Base-by-base conservation (phyloP, 23 red algal genomes). In the Agarophyton chilense region DNA sequence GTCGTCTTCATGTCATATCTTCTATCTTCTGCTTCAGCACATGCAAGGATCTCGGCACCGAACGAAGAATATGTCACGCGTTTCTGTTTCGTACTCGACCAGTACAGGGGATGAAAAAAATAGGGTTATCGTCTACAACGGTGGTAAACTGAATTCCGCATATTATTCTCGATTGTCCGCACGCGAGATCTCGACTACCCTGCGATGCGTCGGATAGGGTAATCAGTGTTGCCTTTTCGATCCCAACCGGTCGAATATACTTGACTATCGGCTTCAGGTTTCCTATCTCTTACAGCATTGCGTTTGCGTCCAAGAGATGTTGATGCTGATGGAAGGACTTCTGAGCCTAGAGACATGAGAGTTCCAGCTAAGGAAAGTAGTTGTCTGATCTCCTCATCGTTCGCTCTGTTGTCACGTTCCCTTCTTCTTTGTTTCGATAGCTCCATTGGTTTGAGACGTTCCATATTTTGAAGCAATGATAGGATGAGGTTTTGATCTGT, bases 131-230 rank as follows among this genome's bases (percentile, higher is more conserved):
- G n/a, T n/a, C n/a, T n/a, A n/a, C n/a, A n/a, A n/a, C n/a, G n/a
- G n/a, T n/a, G n/a, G n/a, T n/a, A n/a, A 47, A 47, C 44, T 47
- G 44, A 6, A 47, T 47, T 13, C 10, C 36, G 63, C 9, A 61
- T 24, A 13, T 81, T 26, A 39, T 53, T 81, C 1, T 21, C 56
- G 9, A 81, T 63, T 83, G 54, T 14, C 79, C 79, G 25, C 31
- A 62, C 12, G 34, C 53, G 13, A n/a, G 9, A 26, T 65, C 54
- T 10, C 13, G 6, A 41, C 52, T 25, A 29, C 54, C 55, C 12
- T 83, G 55, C n/a, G 79, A 58, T 16, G 79, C 79, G 25, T 83
- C 79, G 6, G 79, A 83, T 12, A 65, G 17, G 11, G 18, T 83
- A 3, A 47, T 18, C 11, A 61, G 79, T n/a, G 54, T 25, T 18